Conservation (phyloP, 352 stramenopile genomes). For the Pythium volutum region DNA sequence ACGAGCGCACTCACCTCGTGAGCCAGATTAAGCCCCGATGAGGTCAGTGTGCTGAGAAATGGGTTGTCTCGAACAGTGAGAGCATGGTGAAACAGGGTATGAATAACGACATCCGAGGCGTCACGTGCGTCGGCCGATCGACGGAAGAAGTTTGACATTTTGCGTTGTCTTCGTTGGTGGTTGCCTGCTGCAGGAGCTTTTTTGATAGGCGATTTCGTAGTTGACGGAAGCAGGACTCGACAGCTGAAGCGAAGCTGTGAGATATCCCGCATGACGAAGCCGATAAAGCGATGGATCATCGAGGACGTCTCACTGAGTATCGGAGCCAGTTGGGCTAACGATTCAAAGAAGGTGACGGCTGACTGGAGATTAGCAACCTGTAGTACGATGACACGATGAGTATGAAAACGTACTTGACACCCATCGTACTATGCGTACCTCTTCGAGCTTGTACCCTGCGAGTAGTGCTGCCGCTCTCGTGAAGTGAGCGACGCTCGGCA, state of each 20-base stretch:
- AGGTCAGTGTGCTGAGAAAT: neutral
- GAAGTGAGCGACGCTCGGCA: slow-evolving; percentile 9
- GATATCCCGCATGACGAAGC: slow-evolving; percentile 6
- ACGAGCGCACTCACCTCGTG: slow-evolving; percentile 8
- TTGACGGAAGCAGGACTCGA: slow-evolving; percentile 18
- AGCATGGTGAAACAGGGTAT: slow-evolving; percentile 27
- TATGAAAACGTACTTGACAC: neutral
- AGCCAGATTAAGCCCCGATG: neutral
- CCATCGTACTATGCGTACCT: slow-evolving; percentile 2
- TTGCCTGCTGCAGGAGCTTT: neutral
- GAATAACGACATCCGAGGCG: slow-evolving; percentile 17
- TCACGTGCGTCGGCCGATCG: slow-evolving; percentile 18
- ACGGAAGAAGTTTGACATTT: slow-evolving; percentile 19
- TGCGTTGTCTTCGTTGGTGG: neutral
- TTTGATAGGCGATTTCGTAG: neutral
- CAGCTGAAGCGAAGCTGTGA: slow-evolving; percentile 4
- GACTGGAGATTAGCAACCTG: slow-evolving; percentile 7
- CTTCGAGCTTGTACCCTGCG: slow-evolving; percentile 7
- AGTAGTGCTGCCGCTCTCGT: slow-evolving; percentile 8
- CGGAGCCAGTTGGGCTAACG: neutral
- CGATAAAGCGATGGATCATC: slow-evolving; percentile 9
- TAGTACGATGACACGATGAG: neutral
- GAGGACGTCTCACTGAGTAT: neutral
- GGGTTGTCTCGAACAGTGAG: slow-evolving; percentile 5
- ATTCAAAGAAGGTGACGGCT: slow-evolving; percentile 15